Conservation (phyloP, 352 stramenopile genomes). For the Phytophthora melonis region DNA sequence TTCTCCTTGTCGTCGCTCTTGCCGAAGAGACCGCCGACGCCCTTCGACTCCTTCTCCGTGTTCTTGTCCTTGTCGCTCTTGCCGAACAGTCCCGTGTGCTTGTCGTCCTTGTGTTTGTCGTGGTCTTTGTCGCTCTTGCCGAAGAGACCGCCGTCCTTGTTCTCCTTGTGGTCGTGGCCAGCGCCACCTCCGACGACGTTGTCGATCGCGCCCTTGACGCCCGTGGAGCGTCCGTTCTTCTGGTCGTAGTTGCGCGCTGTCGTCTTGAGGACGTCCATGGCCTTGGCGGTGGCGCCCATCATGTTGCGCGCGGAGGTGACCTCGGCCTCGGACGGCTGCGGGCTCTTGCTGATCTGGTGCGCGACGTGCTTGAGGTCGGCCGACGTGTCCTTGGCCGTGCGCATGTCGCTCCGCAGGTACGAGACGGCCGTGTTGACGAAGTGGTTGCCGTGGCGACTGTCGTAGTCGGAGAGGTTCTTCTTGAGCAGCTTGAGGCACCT, state of each 20-base stretch:
- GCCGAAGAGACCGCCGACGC: slow-evolving; percentile 6
- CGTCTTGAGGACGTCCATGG: slow-evolving; percentile 27
- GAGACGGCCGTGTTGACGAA: slow-evolving; percentile 32
- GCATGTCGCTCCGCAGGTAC: slow-evolving; percentile 28
- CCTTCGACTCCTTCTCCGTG: background rate
- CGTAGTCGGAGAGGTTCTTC: slow-evolving; percentile 32
- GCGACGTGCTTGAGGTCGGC: slow-evolving; percentile 26
- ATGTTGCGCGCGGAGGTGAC: slow-evolving; percentile 19
- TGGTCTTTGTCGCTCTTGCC: slow-evolving; percentile 10
- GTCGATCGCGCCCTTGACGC: slow-evolving; percentile 28
- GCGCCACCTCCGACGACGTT: slow-evolving; percentile 13
- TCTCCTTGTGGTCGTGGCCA: slow-evolving; percentile 20
- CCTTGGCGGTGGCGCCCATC: slow-evolving; percentile 25
- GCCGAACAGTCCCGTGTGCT: slow-evolving; percentile 1
- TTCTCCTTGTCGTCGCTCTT: slow-evolving; percentile 4
- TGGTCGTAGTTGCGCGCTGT: slow-evolving; percentile 33
- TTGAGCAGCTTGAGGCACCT: slow-evolving; percentile 32
- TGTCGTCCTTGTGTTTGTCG: slow-evolving; percentile 1
- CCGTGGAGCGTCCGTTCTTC: slow-evolving; percentile 29
- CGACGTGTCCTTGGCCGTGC: slow-evolving; percentile 29
- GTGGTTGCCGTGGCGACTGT: slow-evolving; percentile 29
- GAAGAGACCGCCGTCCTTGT: slow-evolving; percentile 6
- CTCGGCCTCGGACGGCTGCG: slow-evolving; percentile 17
- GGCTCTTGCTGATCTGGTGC: slow-evolving; percentile 26
- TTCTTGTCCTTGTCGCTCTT: slow-evolving; percentile 10